Conservation (phyloP, 768 basidiomycete species). For the Trametes sanguinea region DNA sequence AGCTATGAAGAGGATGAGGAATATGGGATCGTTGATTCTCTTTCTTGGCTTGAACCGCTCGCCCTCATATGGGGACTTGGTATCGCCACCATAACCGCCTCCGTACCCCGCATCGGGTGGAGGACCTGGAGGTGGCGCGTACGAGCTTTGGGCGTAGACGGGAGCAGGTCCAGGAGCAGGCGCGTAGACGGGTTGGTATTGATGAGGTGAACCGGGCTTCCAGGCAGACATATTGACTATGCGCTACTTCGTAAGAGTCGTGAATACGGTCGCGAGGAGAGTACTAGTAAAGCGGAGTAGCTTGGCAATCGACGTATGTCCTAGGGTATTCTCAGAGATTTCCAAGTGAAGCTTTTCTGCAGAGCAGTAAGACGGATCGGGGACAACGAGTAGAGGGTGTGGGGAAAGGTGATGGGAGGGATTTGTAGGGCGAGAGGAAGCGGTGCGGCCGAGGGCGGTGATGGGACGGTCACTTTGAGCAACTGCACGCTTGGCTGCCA, state of each 20-base stretch:
- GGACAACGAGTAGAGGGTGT: no score
- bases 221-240: neutral
- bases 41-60: constrained; percentile 71
- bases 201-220: constrained; percentile 2
- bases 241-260: neutral
- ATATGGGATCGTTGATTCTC: constrained; percentile 69
- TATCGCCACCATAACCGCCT: constrained; percentile 22
- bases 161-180: constrained; percentile 30
- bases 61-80: constrained; percentile 57
- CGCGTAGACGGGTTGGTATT: constrained; percentile 14
- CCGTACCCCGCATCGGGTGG: constrained; percentile 7
- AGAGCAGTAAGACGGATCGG: no score
- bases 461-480: no score
- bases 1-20: constrained; percentile 70
- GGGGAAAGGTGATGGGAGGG: no score
- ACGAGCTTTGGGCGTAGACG: constrained; percentile 23
- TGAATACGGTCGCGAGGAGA: constrained; percentile 1
- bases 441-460: no score
- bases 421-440: no score
- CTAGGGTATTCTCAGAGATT: no score
- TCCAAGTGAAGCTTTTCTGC: no score
- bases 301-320: neutral
- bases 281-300: neutral
- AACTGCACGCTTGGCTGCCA: no score
- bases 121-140: constrained; percentile 21